Evolutionary conservation across 768 basidiomycete species (phyloP).

Genomic region (Phlegmacium glaucopus): DNA sequence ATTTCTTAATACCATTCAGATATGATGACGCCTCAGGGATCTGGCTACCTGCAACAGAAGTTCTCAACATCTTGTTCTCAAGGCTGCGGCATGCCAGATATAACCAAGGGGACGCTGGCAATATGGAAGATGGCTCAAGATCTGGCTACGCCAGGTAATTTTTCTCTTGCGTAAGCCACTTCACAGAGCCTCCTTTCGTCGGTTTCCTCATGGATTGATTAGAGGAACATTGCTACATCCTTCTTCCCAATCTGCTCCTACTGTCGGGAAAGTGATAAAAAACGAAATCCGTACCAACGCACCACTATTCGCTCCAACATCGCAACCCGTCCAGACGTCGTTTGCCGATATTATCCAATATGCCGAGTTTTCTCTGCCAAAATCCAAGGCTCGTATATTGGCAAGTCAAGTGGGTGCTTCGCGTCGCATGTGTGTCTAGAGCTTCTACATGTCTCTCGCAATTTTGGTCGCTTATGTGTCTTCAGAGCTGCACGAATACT

Average conservation of each 20-base stretch:
- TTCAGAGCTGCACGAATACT: conserved; percentile 26
- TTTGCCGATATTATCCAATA: not conserved
- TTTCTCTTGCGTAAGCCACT: conserved; percentile 29
- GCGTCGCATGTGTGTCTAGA: not conserved
- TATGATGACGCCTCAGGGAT: conserved; percentile 32
- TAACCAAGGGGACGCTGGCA: conserved; percentile 40
- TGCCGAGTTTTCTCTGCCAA: not conserved
- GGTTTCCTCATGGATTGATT: not conserved
- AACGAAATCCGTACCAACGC: not conserved
- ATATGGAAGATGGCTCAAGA: conserved; percentile 41
- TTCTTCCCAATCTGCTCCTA: not conserved
- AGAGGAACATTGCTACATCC: not conserved
- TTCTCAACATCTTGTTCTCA: conserved; percentile 33
- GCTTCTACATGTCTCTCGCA: not conserved
- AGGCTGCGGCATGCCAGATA: conserved; percentile 28
- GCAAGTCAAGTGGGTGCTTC: not conserved
- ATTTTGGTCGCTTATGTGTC: not conserved
- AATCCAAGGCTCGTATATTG: not conserved
- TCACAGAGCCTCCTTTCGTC: not conserved
- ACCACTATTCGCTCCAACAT: too few species aligned
- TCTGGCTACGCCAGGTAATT: too few species aligned
- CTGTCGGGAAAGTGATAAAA: not conserved
- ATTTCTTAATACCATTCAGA: conserved; percentile 23
- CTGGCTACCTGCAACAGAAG: conserved; percentile 41
- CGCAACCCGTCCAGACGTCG: too few species aligned